phyloP scores from a whole-genome alignment of 495 filamentous ascomycete species.

The Aspergillus haitiensis region DNA sequence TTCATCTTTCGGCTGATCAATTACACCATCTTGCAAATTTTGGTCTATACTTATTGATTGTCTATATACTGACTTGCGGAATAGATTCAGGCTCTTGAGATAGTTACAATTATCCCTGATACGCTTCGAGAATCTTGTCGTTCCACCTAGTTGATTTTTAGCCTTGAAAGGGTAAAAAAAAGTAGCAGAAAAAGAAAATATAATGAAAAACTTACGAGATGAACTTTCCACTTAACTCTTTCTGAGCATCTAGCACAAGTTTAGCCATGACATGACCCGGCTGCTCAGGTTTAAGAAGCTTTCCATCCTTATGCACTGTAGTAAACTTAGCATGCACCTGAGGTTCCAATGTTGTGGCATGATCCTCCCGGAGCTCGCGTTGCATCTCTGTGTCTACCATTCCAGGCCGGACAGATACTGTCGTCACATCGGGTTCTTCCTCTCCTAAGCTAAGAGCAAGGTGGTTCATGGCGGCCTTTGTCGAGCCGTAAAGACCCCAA shows the following conservation, averaged over 20 bases:
- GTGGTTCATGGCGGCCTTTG: conserved; percentile 88
- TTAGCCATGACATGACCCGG: conserved; percentile 83
- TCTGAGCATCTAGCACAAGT: conserved; percentile 62
- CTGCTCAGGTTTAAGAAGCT: conserved; percentile 77
- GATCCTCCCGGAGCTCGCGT: conserved; percentile 70
- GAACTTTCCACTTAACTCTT: conserved; percentile 71
- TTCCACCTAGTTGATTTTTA: conserved; percentile 66
- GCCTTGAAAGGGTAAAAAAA: conserved; percentile 18
- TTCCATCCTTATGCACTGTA: conserved; percentile 62
- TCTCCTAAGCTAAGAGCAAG: conserved; percentile 67
- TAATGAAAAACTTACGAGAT: conserved; percentile 56
- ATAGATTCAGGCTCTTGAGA: conserved; percentile 10
- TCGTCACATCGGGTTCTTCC: conserved; percentile 78
- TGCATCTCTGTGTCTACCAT: conserved; percentile 96
- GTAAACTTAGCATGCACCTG: conserved; percentile 69
- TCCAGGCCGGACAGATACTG: conserved; percentile 74
- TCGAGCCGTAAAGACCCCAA: conserved; percentile 80
- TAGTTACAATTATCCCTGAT: conserved; percentile 48
- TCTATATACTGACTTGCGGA: conserved; percentile 37
- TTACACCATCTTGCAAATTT: conserved; percentile 15
- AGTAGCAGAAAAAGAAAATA: conserved; percentile 1
- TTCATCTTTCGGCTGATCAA: conserved; percentile 95
- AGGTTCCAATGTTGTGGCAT: conserved; percentile 61
- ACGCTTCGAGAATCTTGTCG: conserved; percentile 60
- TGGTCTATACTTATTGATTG: conserved; percentile 29